Percentiles rank a stretch among this genome's conserved stretches.
Evolutionary conservation across 2,329 filamentous ascomycete species (phyloP).

Genomic region (Septoria linicola): DNA sequence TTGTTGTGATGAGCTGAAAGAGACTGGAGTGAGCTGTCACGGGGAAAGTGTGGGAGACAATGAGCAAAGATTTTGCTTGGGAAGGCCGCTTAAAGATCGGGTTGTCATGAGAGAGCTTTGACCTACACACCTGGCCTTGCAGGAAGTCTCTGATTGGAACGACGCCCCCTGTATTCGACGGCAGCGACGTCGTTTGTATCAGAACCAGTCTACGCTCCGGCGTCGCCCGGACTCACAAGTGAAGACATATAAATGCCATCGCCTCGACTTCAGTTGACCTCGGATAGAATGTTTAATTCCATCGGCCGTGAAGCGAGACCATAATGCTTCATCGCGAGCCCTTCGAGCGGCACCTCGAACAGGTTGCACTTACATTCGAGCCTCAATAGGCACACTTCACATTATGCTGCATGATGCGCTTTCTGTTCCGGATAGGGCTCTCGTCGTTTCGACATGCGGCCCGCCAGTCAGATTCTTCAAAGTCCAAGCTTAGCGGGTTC

Average conservation of each 20-base stretch:
- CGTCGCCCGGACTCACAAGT: constrained; percentile 16
- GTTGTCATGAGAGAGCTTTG: constrained; percentile 23
- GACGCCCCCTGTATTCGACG: constrained; percentile 19
- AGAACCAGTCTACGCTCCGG: constrained; percentile 19
- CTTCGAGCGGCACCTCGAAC: background rate
- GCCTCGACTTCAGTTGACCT: background rate
- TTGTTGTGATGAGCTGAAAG: constrained; percentile 27
- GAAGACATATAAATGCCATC: constrained; percentile 24
- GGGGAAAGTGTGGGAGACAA: constrained; percentile 32
- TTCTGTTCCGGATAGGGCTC: constrained; percentile 16
- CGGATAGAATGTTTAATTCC: background rate
- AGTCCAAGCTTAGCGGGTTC: constrained; percentile 18
- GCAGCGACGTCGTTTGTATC: constrained; percentile 22
- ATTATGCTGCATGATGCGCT: constrained; percentile 5
- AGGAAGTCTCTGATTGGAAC: constrained; percentile 26
- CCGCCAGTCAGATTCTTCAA: constrained; percentile 22
- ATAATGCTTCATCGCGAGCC: background rate
- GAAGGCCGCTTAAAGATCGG: constrained; percentile 30
- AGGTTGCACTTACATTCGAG: too few species aligned
- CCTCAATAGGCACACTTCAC: background rate
- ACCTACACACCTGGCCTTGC: constrained; percentile 23
- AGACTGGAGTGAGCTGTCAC: constrained; percentile 31
- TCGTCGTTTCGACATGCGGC: constrained; percentile 21
- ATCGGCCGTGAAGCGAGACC: constrained; percentile 2
- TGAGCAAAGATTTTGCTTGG: constrained; percentile 30